phyloP scores from a whole-genome alignment of 2,329 filamentous ascomycete species.

The Pestalotiopsis sp. region DNA sequence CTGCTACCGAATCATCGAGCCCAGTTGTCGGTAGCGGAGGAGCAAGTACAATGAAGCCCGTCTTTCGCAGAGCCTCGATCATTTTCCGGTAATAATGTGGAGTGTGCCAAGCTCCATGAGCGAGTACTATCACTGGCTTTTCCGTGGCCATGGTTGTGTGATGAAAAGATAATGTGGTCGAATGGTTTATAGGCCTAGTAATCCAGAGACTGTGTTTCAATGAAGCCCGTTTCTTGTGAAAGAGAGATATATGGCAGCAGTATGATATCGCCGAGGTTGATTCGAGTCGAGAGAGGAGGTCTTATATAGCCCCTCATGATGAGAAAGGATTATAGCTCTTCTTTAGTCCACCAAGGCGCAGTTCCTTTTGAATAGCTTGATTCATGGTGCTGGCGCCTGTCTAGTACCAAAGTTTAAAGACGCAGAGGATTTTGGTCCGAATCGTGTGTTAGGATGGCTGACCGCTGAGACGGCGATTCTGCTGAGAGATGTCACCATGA shows the following conservation, averaged over 20 bases:
- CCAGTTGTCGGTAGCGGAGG: conserved; percentile 20
- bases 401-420: background rate
- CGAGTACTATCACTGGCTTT: conserved; percentile 24
- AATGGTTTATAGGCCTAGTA: background rate
- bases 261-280: background rate
- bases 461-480: too few relatives aligned
- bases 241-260: background rate
- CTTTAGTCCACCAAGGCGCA: too few relatives aligned
- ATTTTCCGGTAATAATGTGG: conserved; percentile 23
- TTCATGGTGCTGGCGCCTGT: background rate
- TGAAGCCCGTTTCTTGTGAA: too few relatives aligned
- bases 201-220: too few relatives aligned
- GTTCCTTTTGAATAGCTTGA: too few relatives aligned
- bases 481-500: too few relatives aligned
- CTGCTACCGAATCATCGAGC: conserved; percentile 24
- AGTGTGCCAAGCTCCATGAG: conserved; percentile 25
- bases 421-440: too few relatives aligned
- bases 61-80: conserved; percentile 23
- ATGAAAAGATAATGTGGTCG: background rate
- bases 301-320: too few relatives aligned
- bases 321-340: too few relatives aligned
- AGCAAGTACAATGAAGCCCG: conserved; percentile 21
- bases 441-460: too few relatives aligned
- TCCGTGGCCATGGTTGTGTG: background rate
- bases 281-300: too few relatives aligned